Percentiles rank a stretch among this genome's conserved stretches.
phyloP scores from a whole-genome alignment of 129 eudicot species.

The Artemisia tridentata region DNA sequence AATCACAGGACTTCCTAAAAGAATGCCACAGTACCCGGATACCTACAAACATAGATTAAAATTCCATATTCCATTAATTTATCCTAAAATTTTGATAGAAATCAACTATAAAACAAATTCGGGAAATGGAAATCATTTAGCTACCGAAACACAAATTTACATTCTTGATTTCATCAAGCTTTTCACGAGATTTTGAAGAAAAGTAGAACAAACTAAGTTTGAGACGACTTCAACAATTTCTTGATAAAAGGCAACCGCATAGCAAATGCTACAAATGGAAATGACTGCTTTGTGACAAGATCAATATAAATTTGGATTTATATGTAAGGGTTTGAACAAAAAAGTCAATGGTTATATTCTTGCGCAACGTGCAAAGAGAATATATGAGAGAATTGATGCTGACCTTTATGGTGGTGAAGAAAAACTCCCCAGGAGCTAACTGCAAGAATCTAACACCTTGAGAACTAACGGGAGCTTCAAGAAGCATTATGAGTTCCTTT shows the following conservation, averaged over 20 bases:
- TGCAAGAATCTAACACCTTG: constrained; percentile 97
- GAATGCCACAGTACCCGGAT: constrained; percentile 96
- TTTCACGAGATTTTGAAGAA: too few relatives aligned
- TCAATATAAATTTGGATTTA: not conserved
- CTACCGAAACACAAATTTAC: too few relatives aligned
- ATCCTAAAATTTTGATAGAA: not conserved
- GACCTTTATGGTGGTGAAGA: constrained; percentile 94
- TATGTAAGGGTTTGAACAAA: not conserved
- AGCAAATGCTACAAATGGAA: not conserved
- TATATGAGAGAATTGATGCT: not conserved
- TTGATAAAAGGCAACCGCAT: not conserved
- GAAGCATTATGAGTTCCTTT: constrained; percentile 85
- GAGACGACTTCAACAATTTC: not conserved
- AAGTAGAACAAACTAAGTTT: not conserved
- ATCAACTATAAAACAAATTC: too few relatives aligned
- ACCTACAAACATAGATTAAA: constrained; percentile 49
- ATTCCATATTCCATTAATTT: not conserved
- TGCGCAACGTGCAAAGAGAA: not conserved
- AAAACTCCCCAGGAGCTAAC: constrained; percentile 96
- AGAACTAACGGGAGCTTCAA: constrained; percentile 85
- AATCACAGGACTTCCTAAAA: constrained; percentile 89
- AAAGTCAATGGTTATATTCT: constrained; percentile 3
- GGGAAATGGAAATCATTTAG: too few relatives aligned
- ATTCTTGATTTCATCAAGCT: too few relatives aligned
- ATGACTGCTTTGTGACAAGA: not conserved